A percentile compares a stretch with the other conserved stretches of the same genome.
phyloP scores from a whole-genome alignment of 139 green algal species.

The Ettlia oleoabundans region DNA sequence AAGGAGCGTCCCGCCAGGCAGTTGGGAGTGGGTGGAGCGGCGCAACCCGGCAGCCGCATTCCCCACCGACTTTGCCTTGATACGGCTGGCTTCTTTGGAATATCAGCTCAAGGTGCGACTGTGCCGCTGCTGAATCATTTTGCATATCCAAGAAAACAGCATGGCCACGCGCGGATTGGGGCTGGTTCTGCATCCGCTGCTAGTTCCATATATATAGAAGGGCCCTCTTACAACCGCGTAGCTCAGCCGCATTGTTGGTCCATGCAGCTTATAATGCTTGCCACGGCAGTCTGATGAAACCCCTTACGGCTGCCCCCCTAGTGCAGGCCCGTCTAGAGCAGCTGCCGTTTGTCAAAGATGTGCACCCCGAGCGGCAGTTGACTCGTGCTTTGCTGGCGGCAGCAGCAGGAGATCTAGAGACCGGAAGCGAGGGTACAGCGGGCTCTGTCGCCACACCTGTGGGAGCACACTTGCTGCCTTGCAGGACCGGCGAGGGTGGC shows the following conservation, averaged over 20 bases:
- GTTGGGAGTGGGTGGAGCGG: slow-evolving; percentile 73
- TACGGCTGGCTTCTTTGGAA: slow-evolving; percentile 32
- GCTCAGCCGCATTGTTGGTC: background rate
- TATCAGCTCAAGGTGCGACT: too few species aligned
- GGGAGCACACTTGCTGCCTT: background rate
- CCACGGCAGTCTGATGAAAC: background rate
- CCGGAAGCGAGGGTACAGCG: too few species aligned
- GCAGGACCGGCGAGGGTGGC: too few species aligned
- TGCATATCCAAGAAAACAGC: too few species aligned
- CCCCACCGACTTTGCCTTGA: slow-evolving; percentile 88
- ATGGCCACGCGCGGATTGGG: background rate
- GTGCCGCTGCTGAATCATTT: too few species aligned
- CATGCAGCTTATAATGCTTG: background rate
- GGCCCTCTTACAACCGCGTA: too few species aligned
- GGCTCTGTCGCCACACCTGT: background rate
- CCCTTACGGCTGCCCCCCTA: background rate
- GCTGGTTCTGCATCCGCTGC: too few species aligned
- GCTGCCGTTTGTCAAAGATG: slow-evolving; percentile 62
- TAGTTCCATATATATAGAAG: too few species aligned
- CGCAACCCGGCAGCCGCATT: slow-evolving; percentile 64
- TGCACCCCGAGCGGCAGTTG: slow-evolving; percentile 70
- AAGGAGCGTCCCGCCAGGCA: background rate
- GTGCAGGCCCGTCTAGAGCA: slow-evolving; percentile 32
- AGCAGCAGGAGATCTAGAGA: background rate
- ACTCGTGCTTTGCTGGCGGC: slow-evolving; percentile 49